Percentiles rank a stretch among this genome's conserved stretches.
phyloP scores from a whole-genome alignment of 2,329 filamentous ascomycete species.

The Fusarium nygamai region DNA sequence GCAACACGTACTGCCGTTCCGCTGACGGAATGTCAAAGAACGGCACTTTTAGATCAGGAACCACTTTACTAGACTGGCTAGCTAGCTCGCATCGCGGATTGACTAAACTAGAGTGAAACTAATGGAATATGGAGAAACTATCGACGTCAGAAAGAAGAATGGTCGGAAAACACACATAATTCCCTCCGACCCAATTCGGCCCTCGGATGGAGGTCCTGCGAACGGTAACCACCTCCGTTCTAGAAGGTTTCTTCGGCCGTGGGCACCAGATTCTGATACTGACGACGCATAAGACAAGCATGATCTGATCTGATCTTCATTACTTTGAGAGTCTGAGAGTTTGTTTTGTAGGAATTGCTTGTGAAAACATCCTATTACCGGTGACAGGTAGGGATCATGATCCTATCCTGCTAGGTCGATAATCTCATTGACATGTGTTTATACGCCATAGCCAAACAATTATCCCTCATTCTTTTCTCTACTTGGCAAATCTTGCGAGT shows the following conservation, averaged over 20 bases:
- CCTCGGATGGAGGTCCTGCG: constrained; percentile 5
- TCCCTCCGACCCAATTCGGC: constrained; percentile 14
- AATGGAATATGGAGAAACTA: neutral
- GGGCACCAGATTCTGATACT: neutral
- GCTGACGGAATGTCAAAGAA: constrained; percentile 6
- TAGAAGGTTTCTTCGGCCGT: constrained; percentile 26
- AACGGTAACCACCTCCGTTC: constrained; percentile 33
- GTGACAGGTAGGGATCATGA: constrained; percentile 11
- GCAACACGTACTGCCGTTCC: constrained; percentile 19
- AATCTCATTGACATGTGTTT: neutral
- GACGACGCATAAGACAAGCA: neutral
- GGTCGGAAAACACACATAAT: constrained; percentile 28
- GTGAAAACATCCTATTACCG: constrained; percentile 12
- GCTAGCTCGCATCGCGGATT: neutral
- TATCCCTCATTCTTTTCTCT: neutral
- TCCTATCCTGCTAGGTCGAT: neutral
- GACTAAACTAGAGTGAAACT: constrained; percentile 1
- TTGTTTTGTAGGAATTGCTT: neutral
- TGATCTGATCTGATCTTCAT: constrained; percentile 1
- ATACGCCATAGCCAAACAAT: neutral
- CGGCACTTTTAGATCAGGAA: constrained; percentile 35
- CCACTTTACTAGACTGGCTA: neutral
- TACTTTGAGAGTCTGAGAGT: neutral
- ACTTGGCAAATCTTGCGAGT: neutral
- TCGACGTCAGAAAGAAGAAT: constrained; percentile 14